Conservation (phyloP, 805 yeast genomes). For the Grigorovia transvaalensis region DNA sequence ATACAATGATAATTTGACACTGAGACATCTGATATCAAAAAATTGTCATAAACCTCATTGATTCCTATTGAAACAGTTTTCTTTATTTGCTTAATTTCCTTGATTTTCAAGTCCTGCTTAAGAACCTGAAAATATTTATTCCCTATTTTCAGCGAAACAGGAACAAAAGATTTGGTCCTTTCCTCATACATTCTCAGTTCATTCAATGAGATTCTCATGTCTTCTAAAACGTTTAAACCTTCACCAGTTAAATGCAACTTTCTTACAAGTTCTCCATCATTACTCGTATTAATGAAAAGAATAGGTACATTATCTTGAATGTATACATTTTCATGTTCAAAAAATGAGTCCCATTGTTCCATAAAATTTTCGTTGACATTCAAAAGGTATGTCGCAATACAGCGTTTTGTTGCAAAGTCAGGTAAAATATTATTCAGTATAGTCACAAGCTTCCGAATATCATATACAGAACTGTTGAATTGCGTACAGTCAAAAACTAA, state of each 20-base stretch:
- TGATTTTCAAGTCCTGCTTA: slow-evolving; percentile 34
- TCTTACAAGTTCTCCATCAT: slow-evolving; percentile 35
- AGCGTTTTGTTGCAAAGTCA: slow-evolving; percentile 39
- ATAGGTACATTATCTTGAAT: slow-evolving; percentile 25
- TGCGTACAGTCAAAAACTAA: slow-evolving; percentile 63
- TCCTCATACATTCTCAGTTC: slow-evolving; percentile 45
- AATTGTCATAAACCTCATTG: slow-evolving; percentile 36
- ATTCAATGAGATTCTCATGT: slow-evolving; percentile 41
- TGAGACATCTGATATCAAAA: slow-evolving; percentile 32
- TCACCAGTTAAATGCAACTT: slow-evolving; percentile 36
- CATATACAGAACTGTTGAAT: slow-evolving; percentile 28
- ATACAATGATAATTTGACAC: slow-evolving; percentile 37
- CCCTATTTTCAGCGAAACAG: slow-evolving; percentile 60
- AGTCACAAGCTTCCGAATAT: slow-evolving; percentile 14
- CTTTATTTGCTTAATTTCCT: slow-evolving; percentile 28
- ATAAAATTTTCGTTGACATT: slow-evolving; percentile 29
- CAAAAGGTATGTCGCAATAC: slow-evolving; percentile 42
- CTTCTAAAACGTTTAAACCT: slow-evolving; percentile 35
- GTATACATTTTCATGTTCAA: slow-evolving; percentile 18
- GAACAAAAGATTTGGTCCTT: slow-evolving; percentile 39
- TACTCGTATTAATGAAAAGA: slow-evolving; percentile 37
- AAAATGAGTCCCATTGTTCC: slow-evolving; percentile 15
- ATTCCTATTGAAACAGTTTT: slow-evolving; percentile 29
- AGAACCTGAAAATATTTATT: slow-evolving; percentile 53
- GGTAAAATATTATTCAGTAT: slow-evolving; percentile 41